A percentile compares a stretch with the other conserved stretches of the same genome.
These are phyloP conservation scores for Baudoinia panamericana DNA, from an alignment of 495 filamentous ascomycete species.

Conservation along the genomic window DNA sequence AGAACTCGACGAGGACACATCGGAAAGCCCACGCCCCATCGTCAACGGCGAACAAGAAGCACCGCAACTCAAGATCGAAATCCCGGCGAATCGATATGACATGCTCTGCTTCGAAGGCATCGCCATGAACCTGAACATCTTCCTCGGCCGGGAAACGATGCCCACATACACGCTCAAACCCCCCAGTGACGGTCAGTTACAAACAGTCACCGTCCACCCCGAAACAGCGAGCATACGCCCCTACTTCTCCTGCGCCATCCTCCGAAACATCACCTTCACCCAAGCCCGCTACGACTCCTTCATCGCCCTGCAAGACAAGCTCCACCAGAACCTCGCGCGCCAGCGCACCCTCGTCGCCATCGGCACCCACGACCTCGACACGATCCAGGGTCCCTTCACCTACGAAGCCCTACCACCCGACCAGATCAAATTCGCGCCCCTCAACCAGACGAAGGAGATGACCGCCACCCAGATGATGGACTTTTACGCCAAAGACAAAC, in stretches of 20 bases:
- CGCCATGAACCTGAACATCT: conserved; percentile 88
- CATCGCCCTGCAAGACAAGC: conserved; percentile 94
- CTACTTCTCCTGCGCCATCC: conserved; percentile 71
- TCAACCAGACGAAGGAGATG: conserved; percentile 85
- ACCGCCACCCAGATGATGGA: conserved; percentile 79
- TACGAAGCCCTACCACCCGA: conserved; percentile 89
- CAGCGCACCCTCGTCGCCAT: conserved; percentile 89
- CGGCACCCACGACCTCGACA: conserved; percentile 93
- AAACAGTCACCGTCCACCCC: conserved; percentile 65
- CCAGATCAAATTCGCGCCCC: conserved; percentile 76
- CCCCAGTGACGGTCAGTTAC: conserved; percentile 57
- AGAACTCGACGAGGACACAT: conserved; percentile 92
- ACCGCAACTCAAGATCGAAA: conserved; percentile 93
- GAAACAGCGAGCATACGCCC: conserved; percentile 71
- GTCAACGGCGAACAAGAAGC: conserved; percentile 71
- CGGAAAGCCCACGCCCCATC: conserved; percentile 51
- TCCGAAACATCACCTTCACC: conserved; percentile 84
- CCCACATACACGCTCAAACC: conserved; percentile 67
- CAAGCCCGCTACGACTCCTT: conserved; percentile 87
- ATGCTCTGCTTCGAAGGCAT: conserved; percentile 98
- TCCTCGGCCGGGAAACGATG: conserved; percentile 56
- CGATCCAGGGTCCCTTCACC: conserved; percentile 84
- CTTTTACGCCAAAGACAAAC: conserved; percentile 86
- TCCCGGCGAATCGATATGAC: conserved; percentile 97
- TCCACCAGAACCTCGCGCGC: conserved; percentile 90